Evolutionary conservation across 2,329 filamentous ascomycete species (phyloP).

Genomic region (Cordyceps sp.): DNA sequence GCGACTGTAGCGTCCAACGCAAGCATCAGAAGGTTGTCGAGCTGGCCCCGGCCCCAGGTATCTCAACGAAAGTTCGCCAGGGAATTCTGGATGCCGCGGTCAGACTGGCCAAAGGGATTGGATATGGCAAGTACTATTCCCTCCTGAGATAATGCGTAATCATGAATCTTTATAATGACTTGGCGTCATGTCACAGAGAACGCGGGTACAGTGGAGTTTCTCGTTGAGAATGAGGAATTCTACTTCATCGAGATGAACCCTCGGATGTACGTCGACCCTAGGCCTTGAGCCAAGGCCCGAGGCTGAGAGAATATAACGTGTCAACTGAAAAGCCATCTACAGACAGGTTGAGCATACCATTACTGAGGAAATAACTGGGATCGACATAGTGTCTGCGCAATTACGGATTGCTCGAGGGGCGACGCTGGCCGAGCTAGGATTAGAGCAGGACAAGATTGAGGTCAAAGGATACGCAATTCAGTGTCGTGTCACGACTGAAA

Average conservation of each 20-base stretch:
- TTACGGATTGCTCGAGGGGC: constrained; percentile 38
- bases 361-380: constrained; percentile 1
- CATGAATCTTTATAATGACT: too few species aligned
- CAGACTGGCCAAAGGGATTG: constrained; percentile 12
- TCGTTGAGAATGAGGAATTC: constrained; percentile 16
- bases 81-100: constrained; percentile 15
- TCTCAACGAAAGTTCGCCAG: constrained; percentile 9
- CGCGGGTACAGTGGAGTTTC: constrained; percentile 24
- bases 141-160: too few species aligned
- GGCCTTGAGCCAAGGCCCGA: too few species aligned
- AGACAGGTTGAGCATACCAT: constrained; percentile 24
- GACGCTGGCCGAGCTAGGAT: constrained; percentile 76
- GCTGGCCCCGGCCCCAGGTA: constrained; percentile 9
- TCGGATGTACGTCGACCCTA: constrained; percentile 8
- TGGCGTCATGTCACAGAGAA: too few species aligned
- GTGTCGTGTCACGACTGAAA: constrained; percentile 97
- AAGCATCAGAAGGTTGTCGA: constrained; percentile 30
- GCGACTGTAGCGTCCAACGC: constrained; percentile 28
- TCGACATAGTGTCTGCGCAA: not conserved
- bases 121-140: constrained; percentile 7
- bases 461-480: constrained; percentile 73
- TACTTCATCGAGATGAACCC: constrained; percentile 30
- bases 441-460: constrained; percentile 91
- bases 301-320: too few species aligned
- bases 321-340: too few species aligned